Evolutionary conservation across 129 eudicot genomes (phyloP), one percentile per base, ranked within the genome.

Genomic region (Chrysanthemum lavandulifolium): DNA sequence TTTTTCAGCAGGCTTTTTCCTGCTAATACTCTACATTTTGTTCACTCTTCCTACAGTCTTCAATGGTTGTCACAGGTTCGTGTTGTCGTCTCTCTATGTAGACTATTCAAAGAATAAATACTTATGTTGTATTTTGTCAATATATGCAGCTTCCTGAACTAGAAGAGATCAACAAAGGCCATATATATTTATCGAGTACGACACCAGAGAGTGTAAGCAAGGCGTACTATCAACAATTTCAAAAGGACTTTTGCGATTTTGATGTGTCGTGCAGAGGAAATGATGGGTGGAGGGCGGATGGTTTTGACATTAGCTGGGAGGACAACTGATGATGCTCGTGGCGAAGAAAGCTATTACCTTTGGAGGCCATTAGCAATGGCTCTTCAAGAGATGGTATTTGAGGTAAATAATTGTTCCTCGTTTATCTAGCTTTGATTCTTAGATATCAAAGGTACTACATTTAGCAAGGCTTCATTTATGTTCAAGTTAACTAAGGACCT

Each of bases 1-100:
- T 91, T 82, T 61, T 91, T 84, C 43, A 66, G 57, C 5, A 76
- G 93, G 67, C 86, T 91, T 57, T 86, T 86, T 69, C 74, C 81
- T 0, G 29, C 83, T 0, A 73, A 73, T 18, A 79, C 74, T 62
- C 76, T 88, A 18, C 86, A 91, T 67, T 91, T 91, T 16, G 79
- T 88, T 71, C 91, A 86, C 65, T 91, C 92, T 49, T 91, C 97
- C 12, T 91, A 91, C 29, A 81, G 96, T 64, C 90, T 91, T 60
- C 74, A 71, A 47, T 88, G 96, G 93, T 77, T 88, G 6, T 91
- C 97, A 25, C 80, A 81, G 83, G 96, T 67, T 2, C 5, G 57
- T 21, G 14, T 13, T 36, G 43, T 36, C 9, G 43, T 36, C 7
- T 2, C 13, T 63, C 1, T 33, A 57, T 57, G 15, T 3, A 52